Conservation (phyloP, 306 rosid genomes). For the Canavalia ensiformis region DNA sequence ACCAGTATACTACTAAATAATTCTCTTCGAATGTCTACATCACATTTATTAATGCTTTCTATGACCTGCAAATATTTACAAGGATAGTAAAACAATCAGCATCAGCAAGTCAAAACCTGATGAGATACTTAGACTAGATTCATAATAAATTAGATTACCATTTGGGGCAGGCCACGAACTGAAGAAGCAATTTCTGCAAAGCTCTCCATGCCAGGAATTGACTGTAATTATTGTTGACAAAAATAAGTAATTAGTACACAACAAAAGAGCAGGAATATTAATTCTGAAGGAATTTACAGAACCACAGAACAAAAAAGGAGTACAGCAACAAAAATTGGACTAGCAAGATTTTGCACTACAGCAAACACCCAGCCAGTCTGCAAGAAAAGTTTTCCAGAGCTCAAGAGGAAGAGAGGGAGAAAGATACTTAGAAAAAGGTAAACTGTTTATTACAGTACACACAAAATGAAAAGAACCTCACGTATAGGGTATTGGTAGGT, state of each 20-base stretch:
- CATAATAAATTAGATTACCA: slow-evolving; percentile 62
- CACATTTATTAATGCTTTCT: slow-evolving; percentile 95
- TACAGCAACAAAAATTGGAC: not conserved
- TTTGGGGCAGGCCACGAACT: slow-evolving; percentile 91
- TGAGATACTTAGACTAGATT: not conserved
- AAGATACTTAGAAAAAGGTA: not conserved
- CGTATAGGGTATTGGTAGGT: not conserved
- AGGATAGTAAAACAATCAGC: slow-evolving; percentile 41
- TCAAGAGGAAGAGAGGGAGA: not conserved
- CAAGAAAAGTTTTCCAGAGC: not conserved
- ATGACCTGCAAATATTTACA: slow-evolving; percentile 72
- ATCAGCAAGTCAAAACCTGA: slow-evolving; percentile 23
- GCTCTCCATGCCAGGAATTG: slow-evolving; percentile 95
- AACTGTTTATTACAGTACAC: not conserved
- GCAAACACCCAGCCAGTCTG: not conserved
- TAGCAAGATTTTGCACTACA: not conserved
- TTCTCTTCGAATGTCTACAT: slow-evolving; percentile 97
- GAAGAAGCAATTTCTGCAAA: slow-evolving; percentile 75
- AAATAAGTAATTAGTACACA: slow-evolving; percentile 36
- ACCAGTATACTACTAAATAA: slow-evolving; percentile 97
- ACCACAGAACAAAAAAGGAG: slow-evolving; percentile 16
- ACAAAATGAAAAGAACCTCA: slow-evolving; percentile 3
- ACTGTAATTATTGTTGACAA: slow-evolving; percentile 57
- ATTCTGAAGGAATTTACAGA: slow-evolving; percentile 30
- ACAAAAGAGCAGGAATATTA: not conserved